Evolutionary conservation across 2,329 filamentous ascomycete species (phyloP), one percentile per base, ranked within the genome.

Genomic region (Aspergillus cejpii): DNA sequence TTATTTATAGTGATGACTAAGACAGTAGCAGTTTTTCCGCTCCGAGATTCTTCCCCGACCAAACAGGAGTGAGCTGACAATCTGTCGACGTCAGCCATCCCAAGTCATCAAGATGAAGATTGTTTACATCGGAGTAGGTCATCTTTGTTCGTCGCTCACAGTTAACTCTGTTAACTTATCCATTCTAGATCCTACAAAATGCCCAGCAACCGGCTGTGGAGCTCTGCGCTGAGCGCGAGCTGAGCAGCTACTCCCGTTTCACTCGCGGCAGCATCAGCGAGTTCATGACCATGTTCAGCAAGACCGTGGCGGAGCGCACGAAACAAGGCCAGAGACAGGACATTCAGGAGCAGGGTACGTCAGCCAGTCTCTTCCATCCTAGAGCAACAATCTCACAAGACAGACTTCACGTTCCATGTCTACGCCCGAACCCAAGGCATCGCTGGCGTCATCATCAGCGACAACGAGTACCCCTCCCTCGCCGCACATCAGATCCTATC

Each of bases 271-370:
- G 74, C 62, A 74, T 80, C 65, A 69, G 69, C 59, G 75, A 84
- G 67, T 83, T 94, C 75, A 87, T 94, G 82, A 85, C 81, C 45
- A 74, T 95, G 60, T 91, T 94, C 73, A 80, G 81, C 67, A 87
- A 87, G 70, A 91, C 85, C 14, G 84, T 96, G 39, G 91, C 91
- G 50, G 87, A 94, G 70, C 79, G 87, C 58, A 95, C 88, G 49
- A 75, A 76, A 48, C 79, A 84, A n/a, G 88, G 85, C 44, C 82
- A 89, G 68, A 77, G 87, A 64, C 86, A 94, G 68, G 87, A 89
- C 64, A 83, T 94, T 44, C 85, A 94, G 39, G 66, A 69, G 51
- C 51, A 56, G 47, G 54, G 54, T 41, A 65, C 62, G 52, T 60
- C 53, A 37, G 24, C 26, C 14, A 6, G 36, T 17, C n/a, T 7